These are phyloP conservation scores for Penicillium soppii DNA, from an alignment of 495 filamentous ascomycete genomes.

Conservation along the genomic window DNA sequence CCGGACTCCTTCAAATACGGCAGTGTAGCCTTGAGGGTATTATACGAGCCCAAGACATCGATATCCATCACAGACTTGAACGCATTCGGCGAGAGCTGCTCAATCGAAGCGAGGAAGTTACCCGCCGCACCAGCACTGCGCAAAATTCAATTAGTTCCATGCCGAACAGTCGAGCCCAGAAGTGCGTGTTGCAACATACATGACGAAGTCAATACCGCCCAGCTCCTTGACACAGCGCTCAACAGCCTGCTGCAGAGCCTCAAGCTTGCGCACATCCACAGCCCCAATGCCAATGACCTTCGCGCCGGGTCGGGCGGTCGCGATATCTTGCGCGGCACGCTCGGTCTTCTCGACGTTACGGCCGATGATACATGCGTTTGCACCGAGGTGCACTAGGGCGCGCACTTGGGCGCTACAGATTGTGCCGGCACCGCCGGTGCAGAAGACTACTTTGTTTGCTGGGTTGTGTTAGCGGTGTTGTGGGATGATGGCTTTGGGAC, in stretches of 20 bases:
- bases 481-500: not conserved
- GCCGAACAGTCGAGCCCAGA: not conserved
- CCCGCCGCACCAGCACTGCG: slow-evolving; percentile 87
- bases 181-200: slow-evolving; percentile 54
- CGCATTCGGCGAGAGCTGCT: slow-evolving; percentile 77
- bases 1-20: slow-evolving; percentile 76
- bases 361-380: slow-evolving; percentile 90
- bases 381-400: slow-evolving; percentile 86
- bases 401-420: slow-evolving; percentile 94
- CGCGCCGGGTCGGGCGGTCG: slow-evolving; percentile 69
- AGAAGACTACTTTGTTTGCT: slow-evolving; percentile 91
- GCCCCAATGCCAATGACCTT: slow-evolving; percentile 83
- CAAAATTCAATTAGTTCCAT: slow-evolving; percentile 12
- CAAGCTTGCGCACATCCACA: slow-evolving; percentile 77
- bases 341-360: slow-evolving; percentile 90
- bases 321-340: slow-evolving; percentile 73
- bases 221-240: slow-evolving; percentile 77
- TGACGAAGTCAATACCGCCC: slow-evolving; percentile 88
- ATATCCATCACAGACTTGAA: slow-evolving; percentile 98
- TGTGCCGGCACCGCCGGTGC: slow-evolving; percentile 89
- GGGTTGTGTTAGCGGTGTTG: slow-evolving; percentile 9
- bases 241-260: slow-evolving; percentile 68
- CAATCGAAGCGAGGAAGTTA: slow-evolving; percentile 90
- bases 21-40: slow-evolving; percentile 89
- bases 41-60: slow-evolving; percentile 88